Conservation (phyloP, 176 grass and related monocot species). For the Triticum urartu region DNA sequence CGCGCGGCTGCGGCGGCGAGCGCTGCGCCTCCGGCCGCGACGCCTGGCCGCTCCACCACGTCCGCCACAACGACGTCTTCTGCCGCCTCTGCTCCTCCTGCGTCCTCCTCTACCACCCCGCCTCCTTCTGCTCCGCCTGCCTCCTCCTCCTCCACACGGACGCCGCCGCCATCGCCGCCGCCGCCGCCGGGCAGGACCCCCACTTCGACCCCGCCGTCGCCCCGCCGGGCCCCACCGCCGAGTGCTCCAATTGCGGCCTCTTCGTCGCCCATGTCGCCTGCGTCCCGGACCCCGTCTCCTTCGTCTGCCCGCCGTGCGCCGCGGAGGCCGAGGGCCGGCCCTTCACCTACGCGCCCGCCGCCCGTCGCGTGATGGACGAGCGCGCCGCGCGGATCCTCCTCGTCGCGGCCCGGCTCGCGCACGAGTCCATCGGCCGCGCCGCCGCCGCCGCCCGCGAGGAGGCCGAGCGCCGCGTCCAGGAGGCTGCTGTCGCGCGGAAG, state of each 20-base stretch:
- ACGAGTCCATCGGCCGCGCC: constrained; percentile 56
- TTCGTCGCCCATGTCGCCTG: constrained; percentile 63
- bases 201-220: constrained; percentile 16
- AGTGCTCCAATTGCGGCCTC: constrained; percentile 62
- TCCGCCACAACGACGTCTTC: constrained; percentile 73
- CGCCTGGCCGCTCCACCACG: constrained; percentile 90
- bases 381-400: constrained; percentile 60
- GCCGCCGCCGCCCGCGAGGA: constrained; percentile 45
- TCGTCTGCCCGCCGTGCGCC: constrained; percentile 56
- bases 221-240: constrained; percentile 31
- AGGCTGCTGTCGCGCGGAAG: constrained; percentile 62
- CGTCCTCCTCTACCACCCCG: constrained; percentile 74
- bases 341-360: constrained; percentile 37
- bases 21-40: constrained; percentile 56
- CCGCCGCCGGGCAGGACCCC: not conserved
- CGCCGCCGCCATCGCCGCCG: not conserved
- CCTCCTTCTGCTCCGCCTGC: constrained; percentile 75
- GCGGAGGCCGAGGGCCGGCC: constrained; percentile 12
- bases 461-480: constrained; percentile 55
- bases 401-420: constrained; percentile 58
- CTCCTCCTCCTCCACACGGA: constrained; percentile 48
- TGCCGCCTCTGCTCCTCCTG: constrained; percentile 83
- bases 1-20: constrained; percentile 68
- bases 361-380: constrained; percentile 6
- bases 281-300: constrained; percentile 33